Evolutionary conservation across 768 basidiomycete species (phyloP).

Genomic region (Favolaschia claudopus): DNA sequence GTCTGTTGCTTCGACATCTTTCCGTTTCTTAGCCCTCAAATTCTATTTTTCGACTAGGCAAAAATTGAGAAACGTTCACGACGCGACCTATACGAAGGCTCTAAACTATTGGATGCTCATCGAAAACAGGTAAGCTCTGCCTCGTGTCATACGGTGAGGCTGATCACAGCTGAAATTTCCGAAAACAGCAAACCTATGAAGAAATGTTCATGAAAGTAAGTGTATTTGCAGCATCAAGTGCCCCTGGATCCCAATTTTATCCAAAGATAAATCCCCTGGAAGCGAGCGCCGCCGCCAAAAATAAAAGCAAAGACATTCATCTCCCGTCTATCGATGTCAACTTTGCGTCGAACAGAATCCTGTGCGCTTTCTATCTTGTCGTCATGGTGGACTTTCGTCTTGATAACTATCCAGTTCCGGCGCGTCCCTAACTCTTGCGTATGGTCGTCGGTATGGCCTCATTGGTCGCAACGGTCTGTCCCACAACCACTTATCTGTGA

Average conservation of each 20-base stretch:
- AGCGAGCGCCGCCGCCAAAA: conserved; percentile 76
- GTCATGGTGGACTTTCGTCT: conserved; percentile 5
- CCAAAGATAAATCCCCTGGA: conserved; percentile 94
- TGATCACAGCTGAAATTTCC: too few species aligned
- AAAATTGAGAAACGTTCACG: conserved; percentile 97
- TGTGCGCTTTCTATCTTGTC: conserved; percentile 52
- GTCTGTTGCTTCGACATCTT: conserved; percentile 42
- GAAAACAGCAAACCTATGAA: conserved; percentile 88
- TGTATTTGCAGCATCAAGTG: not conserved
- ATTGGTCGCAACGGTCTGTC: conserved; percentile 85
- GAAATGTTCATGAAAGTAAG: conserved; percentile 97
- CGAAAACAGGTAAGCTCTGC: conserved; percentile 75
- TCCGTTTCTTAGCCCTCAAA: conserved; percentile 2
- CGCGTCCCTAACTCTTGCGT: conserved; percentile 85
- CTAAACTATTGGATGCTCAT: conserved; percentile 91
- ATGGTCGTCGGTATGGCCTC: conserved; percentile 90
- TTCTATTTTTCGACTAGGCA: conserved; percentile 57
- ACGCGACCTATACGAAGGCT: conserved; percentile 93
- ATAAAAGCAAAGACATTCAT: conserved; percentile 98
- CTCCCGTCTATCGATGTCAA: conserved; percentile 94
- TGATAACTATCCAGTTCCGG: conserved; percentile 62
- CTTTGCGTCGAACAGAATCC: conserved; percentile 93
- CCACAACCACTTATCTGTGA: not conserved
- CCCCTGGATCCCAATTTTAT: not conserved
- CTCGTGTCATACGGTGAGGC: not conserved